Conservation (phyloP, 169 alveolate genomes). For the Babesia sp. region DNA sequence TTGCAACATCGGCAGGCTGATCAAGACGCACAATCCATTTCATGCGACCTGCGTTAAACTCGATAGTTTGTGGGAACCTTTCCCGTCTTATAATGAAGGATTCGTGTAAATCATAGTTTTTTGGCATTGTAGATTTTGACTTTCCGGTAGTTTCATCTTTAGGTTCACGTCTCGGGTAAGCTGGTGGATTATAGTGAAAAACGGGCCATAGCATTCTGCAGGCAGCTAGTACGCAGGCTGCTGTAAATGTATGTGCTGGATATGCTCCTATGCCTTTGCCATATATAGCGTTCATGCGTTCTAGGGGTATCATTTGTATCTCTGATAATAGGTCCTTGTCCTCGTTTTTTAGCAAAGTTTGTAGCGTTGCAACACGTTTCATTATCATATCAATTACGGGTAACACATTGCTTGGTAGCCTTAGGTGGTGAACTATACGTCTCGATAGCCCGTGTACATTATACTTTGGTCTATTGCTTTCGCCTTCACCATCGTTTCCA, state of each 20-base stretch:
- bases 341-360: neutral
- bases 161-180: conserved; percentile 13
- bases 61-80: conserved; percentile 18
- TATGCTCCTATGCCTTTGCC: conserved; percentile 25
- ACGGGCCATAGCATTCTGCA: conserved; percentile 67
- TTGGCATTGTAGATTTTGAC: neutral
- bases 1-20: neutral
- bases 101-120: neutral
- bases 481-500: neutral
- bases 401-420: conserved; percentile 42
- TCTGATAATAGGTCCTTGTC: neutral
- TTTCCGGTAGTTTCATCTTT: neutral
- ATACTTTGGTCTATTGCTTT: neutral
- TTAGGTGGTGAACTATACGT: conserved; percentile 37
- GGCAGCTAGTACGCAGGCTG: conserved; percentile 46
- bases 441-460: conserved; percentile 47
- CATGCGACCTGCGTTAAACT: conserved; percentile 14
- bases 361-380: neutral
- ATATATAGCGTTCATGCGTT: conserved; percentile 21
- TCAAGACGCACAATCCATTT: conserved; percentile 25
- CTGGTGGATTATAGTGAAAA: conserved; percentile 52
- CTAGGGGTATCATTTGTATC: neutral
- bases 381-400: conserved; percentile 40
- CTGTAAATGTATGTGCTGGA: conserved; percentile 37
- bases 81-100: conserved; percentile 12